Evolutionary conservation across 495 filamentous ascomycete genomes (phyloP), one percentile per base, ranked within the genome.

Genomic region (Neurospora sp.): DNA sequence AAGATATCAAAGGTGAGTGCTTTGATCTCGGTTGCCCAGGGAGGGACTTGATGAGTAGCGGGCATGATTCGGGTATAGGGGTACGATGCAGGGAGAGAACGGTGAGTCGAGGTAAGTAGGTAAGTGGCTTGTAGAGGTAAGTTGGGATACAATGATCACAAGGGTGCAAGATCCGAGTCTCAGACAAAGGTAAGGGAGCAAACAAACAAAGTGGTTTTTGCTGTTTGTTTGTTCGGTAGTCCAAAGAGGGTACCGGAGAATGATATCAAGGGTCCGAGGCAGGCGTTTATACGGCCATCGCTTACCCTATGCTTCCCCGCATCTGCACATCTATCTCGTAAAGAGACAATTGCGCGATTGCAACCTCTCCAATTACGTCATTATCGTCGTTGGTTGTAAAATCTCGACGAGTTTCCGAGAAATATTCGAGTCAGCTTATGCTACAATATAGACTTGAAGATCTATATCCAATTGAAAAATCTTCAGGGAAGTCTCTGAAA

Each of bases 1-100:
- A 95, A 95, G 76, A 91, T 84, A 77, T 87, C 86, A 73, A 87
- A 88, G 35, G 83, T 84, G n/a, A 88, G 75, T 17, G 82, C 86
- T 73, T 86, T 84, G 72, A 85, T 69, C 20, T 71, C 69, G 27
- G 40, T 20, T 22, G 69, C 17, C 38, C 68, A 45, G 31, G 70
- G 70, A 41, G 48, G 48, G 37, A n/a, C 27, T 14, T 40, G 70
- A 17, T 35, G 53, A 35, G 22, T 35, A 35, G 53, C 53, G 6
- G 53, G 31, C 53, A 65, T 65, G 48, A 12, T 65, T 65, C 14
- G 27, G 53, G 12, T 61, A 59, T 12, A 10, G 48, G 45, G 20
- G 9, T 59, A 27, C 10, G 22, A 61, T 14, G 48, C 22, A 61
- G 48, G 48, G 22, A 31, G 45, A 53, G 1, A 53, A 59, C 2